These are phyloP conservation scores for Nowakowskiella sp. DNA, from an alignment of 192 early-diverging fungal genomes.

Conservation along the genomic window DNA sequence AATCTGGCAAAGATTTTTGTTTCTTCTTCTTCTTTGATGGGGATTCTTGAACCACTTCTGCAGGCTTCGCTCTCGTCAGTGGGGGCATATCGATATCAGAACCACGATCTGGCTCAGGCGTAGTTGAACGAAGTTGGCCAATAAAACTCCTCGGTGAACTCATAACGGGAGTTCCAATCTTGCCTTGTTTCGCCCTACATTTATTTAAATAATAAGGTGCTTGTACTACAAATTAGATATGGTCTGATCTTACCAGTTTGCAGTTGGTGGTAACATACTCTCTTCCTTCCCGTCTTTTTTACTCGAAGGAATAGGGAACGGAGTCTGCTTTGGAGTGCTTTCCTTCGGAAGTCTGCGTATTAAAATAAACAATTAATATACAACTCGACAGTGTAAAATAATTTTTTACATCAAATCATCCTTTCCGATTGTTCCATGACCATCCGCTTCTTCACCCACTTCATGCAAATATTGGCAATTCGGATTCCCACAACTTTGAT, in stretches of 20 bases:
- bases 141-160: no score
- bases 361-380: neutral
- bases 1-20: no score
- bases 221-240: no score
- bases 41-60: no score
- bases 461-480: slow-evolving; percentile 95
- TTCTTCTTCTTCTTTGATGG: no score
- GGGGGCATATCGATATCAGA: no score
- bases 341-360: neutral
- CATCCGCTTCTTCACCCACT: slow-evolving; percentile 79
- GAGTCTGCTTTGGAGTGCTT: neutral
- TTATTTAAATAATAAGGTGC: no score
- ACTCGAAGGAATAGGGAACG: neutral
- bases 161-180: no score
- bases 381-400: neutral
- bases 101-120: no score
- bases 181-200: no score
- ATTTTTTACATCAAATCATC: slow-evolving; percentile 56
- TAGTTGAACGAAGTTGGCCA: no score
- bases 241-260: slow-evolving; percentile 5
- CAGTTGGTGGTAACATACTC: slow-evolving; percentile 4
- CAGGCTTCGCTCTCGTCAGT: no score
- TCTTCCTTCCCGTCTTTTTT: slow-evolving; percentile 5
- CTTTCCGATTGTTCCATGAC: slow-evolving; percentile 83
- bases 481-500: slow-evolving; percentile 84